Evolutionary conservation across 768 basidiomycete species (phyloP).

Genomic region (Mycena filopes): DNA sequence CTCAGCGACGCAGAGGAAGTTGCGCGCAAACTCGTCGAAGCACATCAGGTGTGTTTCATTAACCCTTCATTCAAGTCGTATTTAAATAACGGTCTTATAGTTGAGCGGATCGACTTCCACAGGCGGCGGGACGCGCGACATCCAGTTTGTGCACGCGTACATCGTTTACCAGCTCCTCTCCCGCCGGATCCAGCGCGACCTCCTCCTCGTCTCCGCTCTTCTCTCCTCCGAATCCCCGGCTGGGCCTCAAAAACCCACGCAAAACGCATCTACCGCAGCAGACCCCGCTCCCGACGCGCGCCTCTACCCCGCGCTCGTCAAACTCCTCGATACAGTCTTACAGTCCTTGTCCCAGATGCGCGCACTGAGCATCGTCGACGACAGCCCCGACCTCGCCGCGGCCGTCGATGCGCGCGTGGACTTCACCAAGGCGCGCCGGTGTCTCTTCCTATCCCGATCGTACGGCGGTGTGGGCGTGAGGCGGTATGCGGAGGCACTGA

Average conservation of each 20-base stretch:
- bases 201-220: slow-evolving; percentile 78
- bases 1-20: slow-evolving; percentile 92
- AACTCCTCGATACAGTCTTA: slow-evolving; percentile 85
- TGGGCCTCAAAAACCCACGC: slow-evolving; percentile 40
- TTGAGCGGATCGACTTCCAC: slow-evolving; percentile 53
- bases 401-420: slow-evolving; percentile 82
- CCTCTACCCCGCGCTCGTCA: slow-evolving; percentile 88
- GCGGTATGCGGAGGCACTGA: slow-evolving; percentile 77
- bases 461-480: slow-evolving; percentile 67
- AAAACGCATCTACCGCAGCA: slow-evolving; percentile 40
- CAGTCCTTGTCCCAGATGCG: slow-evolving; percentile 90
- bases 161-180: slow-evolving; percentile 90
- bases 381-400: slow-evolving; percentile 83
- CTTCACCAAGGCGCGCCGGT: slow-evolving; percentile 82
- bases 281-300: slow-evolving; percentile 66
- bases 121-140: slow-evolving; percentile 67
- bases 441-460: slow-evolving; percentile 79
- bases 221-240: slow-evolving; percentile 54
- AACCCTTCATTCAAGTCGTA: not conserved
- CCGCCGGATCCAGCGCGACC: slow-evolving; percentile 88
- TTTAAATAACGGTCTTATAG: slow-evolving; percentile 38
- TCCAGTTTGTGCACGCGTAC: slow-evolving; percentile 87
- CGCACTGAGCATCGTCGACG: slow-evolving; percentile 85
- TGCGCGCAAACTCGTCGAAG: slow-evolving; percentile 80
- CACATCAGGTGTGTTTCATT: slow-evolving; percentile 68